Evolutionary conservation across 1,139 yeast species (phyloP).

Genomic region (Candida sojae): DNA sequence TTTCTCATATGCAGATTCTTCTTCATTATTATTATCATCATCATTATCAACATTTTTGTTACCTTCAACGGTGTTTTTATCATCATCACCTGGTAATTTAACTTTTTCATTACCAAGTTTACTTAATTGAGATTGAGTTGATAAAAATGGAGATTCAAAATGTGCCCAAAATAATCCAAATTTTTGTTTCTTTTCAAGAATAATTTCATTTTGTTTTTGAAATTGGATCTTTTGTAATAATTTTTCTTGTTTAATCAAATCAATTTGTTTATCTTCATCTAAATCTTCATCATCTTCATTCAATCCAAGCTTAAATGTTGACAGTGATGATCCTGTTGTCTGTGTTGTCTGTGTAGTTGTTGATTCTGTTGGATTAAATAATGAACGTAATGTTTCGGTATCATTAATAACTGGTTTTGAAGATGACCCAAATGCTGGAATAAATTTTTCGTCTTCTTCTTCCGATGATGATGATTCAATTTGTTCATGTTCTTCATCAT

Average conservation of each 20-base stretch:
- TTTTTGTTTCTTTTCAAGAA: slow-evolving; percentile 11
- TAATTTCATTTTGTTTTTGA: slow-evolving; percentile 28
- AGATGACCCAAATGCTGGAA: slow-evolving; percentile 50
- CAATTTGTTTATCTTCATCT: slow-evolving; percentile 21
- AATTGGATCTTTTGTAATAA: slow-evolving; percentile 33
- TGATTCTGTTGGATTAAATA: slow-evolving; percentile 49
- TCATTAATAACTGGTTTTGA: slow-evolving; percentile 31
- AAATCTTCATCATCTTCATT: slow-evolving; percentile 40
- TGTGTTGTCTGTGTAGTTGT: slow-evolving; percentile 7
- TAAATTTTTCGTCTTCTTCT: slow-evolving; percentile 33
- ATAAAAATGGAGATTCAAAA: slow-evolving; percentile 79
- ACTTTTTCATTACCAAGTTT: slow-evolving; percentile 46
- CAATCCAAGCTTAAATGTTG: slow-evolving; percentile 33
- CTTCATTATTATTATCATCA: slow-evolving; percentile 30
- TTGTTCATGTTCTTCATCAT: slow-evolving; percentile 27
- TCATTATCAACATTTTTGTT: neutral
- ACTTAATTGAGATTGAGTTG: slow-evolving; percentile 77
- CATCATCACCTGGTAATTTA: slow-evolving; percentile 39
- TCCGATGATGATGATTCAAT: slow-evolving; percentile 2
- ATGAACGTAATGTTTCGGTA: slow-evolving; percentile 62
- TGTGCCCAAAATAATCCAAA: slow-evolving; percentile 81
- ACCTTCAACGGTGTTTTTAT: slow-evolving; percentile 2
- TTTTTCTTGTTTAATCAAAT: slow-evolving; percentile 24
- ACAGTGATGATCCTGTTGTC: slow-evolving; percentile 10
- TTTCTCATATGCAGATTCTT: slow-evolving; percentile 61